Evolutionary conservation across 1,139 yeast species (phyloP), one percentile per base, ranked within the genome.

Genomic region (Diutina rugosa): DNA sequence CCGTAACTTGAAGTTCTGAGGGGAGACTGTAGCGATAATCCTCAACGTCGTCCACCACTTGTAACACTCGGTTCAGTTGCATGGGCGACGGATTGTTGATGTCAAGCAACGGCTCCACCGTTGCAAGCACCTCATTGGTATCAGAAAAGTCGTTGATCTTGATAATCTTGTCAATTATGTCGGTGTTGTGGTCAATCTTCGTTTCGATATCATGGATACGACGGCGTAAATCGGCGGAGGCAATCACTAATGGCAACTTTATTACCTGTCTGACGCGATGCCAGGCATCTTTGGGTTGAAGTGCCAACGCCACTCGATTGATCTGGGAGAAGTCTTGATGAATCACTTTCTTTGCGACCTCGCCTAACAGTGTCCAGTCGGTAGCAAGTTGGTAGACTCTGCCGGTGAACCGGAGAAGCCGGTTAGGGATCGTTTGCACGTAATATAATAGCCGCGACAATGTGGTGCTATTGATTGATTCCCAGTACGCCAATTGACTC

Each of bases 401-500:
- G 4, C 28, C 12, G 14, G 32, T n/a, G 32, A 32, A 49, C 44
- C 29, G 41, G n/a, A n/a, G 16, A 6, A 49, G 8, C 44, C 53
- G 41, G 14, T 7, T 21, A 4, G 53, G 53, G 5, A 32, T 12
- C 14, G 41, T 30, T 12, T 49, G 53, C 8, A 49, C 16, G 18
- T 28, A 49, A 16, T 32, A 49, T 5, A 32, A 4, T 8, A 49
- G 14, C 29, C 16, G 30, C 3, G 26, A 16, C 14, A 30, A n/a
- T 2, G 41, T 16, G 4, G 53, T 16, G 12, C 41, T 14, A 5
- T 49, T 49, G 1, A 49, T 18, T 3, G 29, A n/a, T 32, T 49
- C 53, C 53, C 53, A 49, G 16, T 49, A 49, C 4, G 53, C 53
- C 21, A 28, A 32, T 18, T 49, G 53, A 12, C 41, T 30, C 53